Conservation (phyloP, 768 basidiomycete species). For the Pulveroboletus frians region DNA sequence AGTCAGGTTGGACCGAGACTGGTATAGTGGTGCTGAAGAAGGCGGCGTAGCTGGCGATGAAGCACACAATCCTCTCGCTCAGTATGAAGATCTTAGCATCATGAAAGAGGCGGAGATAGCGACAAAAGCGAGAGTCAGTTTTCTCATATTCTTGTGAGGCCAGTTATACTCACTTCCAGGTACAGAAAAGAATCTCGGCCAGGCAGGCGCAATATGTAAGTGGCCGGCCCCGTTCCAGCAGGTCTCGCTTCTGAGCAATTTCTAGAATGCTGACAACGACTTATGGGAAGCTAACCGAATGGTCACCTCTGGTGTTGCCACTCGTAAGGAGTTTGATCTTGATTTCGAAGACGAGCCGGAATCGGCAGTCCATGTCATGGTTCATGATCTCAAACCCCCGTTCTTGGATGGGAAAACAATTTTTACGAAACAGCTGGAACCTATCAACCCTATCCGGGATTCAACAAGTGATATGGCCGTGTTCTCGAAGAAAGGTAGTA, state of each 20-base stretch:
- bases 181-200: constrained; percentile 83
- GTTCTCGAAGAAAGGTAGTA: constrained; percentile 96
- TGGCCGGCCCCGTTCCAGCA: constrained; percentile 3
- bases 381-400: constrained; percentile 94
- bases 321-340: constrained; percentile 78
- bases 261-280: constrained; percentile 94
- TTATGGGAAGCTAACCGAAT: constrained; percentile 99
- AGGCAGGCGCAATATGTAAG: constrained; percentile 93
- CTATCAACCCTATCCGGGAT: constrained; percentile 95
- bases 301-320: constrained; percentile 91
- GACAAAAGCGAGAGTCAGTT: constrained; percentile 64
- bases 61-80: constrained; percentile 87
- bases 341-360: constrained; percentile 97
- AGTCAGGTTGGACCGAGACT: constrained; percentile 84
- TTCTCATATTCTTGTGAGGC: neutral
- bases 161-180: constrained; percentile 14
- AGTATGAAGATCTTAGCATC: constrained; percentile 80
- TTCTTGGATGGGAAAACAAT: constrained; percentile 96
- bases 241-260: constrained; percentile 13
- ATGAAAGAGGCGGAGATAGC: constrained; percentile 71
- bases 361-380: constrained; percentile 95
- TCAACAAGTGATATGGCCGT: constrained; percentile 90
- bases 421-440: constrained; percentile 94
- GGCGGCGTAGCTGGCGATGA: constrained; percentile 83
- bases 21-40: constrained; percentile 93